Percentiles rank a stretch among this genome's conserved stretches.
Evolutionary conservation across 306 rosid species (phyloP).

Genomic region (Cucumis sativus): Cucumber_9930_V3 NC_026658.2:21632501-21633000

Average conservation of each 20-base stretch:
- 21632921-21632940: conserved; percentile 97
- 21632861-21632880: conserved; percentile 15
- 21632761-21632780: background rate
- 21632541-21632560: conserved; percentile 71
- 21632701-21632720: conserved; percentile 68
- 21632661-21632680: conserved; percentile 72
- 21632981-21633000: conserved; percentile 95
- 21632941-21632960: conserved; percentile 86
- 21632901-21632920: conserved; percentile 93
- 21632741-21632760: conserved; percentile 11
- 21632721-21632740: conserved; percentile 9
- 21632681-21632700: conserved; percentile 85
- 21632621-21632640: conserved; percentile 99
- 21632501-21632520: conserved; percentile 90
- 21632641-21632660: conserved; percentile 79
- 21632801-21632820: background rate
- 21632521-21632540: conserved; percentile 70
- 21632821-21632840: background rate
- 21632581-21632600: conserved; percentile 92
- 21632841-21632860: background rate
- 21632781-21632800: background rate
- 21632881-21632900: conserved; percentile 79
- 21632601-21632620: conserved; percentile 91
- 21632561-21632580: conserved; percentile 65
- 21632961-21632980: conserved; percentile 96